A percentile compares a stretch with the other conserved stretches of the same genome.
Conservation (phyloP, 2,329 filamentous ascomycete genomes). For the Hymenoscyphus salicellus region DNA sequence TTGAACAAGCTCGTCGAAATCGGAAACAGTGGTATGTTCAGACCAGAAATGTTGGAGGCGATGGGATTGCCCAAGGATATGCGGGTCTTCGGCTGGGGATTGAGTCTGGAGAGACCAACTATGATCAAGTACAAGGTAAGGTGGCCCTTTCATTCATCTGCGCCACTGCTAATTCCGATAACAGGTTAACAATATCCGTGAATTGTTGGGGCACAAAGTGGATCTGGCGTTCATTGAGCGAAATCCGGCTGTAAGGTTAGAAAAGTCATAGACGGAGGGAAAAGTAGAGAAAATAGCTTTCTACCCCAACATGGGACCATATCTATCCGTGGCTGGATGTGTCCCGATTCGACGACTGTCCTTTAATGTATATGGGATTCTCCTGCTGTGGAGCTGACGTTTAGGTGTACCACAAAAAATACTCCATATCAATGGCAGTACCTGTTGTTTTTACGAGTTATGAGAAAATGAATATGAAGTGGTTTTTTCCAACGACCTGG, state of each 20-base stretch:
- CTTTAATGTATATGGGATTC: background rate
- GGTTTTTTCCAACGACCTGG: background rate
- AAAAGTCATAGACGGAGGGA: conserved; percentile 32
- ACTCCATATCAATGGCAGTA: background rate
- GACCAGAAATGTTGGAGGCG: conserved; percentile 91
- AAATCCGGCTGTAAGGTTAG: conserved; percentile 82
- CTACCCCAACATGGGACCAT: background rate
- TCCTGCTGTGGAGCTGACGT: background rate
- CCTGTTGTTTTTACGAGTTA: background rate
- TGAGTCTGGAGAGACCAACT: conserved; percentile 88
- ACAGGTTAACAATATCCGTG: conserved; percentile 54
- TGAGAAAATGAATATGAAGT: background rate
- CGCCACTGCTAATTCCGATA: conserved; percentile 15
- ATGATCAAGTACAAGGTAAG: conserved; percentile 56
- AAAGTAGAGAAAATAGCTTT: conserved; percentile 8
- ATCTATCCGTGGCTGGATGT: background rate
- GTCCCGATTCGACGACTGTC: background rate
- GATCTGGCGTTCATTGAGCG: conserved; percentile 88
- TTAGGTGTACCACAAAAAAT: background rate
- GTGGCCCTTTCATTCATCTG: background rate
- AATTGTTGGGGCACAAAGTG: conserved; percentile 81
- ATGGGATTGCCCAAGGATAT: conserved; percentile 93
- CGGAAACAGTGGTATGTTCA: conserved; percentile 98
- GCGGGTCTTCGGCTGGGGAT: conserved; percentile 89
- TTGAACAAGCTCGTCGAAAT: conserved; percentile 93